Percentiles rank a stretch among this genome's conserved stretches.
phyloP scores from a whole-genome alignment of 495 filamentous ascomycete genomes.

The Aspergillus carlsbadensis region DNA sequence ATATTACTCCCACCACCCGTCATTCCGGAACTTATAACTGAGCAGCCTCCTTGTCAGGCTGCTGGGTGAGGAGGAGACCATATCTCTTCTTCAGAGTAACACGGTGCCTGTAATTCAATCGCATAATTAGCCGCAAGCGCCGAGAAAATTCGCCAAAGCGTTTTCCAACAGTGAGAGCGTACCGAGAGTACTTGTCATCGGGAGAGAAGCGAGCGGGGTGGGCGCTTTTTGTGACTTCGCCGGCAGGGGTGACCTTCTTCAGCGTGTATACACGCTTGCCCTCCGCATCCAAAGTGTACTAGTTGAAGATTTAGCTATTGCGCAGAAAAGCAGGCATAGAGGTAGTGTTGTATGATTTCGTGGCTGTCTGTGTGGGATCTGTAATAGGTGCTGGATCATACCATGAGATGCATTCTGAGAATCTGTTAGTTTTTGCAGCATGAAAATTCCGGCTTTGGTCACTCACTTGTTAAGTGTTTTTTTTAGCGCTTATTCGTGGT shows the following conservation, averaged over 20 bases:
- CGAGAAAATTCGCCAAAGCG: background rate
- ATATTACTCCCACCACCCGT: slow-evolving; percentile 22
- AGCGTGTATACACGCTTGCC: slow-evolving; percentile 85
- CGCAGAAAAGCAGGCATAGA: background rate
- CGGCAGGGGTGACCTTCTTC: slow-evolving; percentile 51
- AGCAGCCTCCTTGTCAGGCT: slow-evolving; percentile 48
- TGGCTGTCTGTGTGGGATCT: background rate
- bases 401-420: slow-evolving; percentile 56
- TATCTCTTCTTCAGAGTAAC: slow-evolving; percentile 92
- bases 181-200: slow-evolving; percentile 95
- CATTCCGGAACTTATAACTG: slow-evolving; percentile 26
- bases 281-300: slow-evolving; percentile 73
- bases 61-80: slow-evolving; percentile 80
- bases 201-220: slow-evolving; percentile 97
- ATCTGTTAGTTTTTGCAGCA: background rate
- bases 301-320: slow-evolving; percentile 11
- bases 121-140: background rate
- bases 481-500: background rate
- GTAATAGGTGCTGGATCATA: slow-evolving; percentile 5
- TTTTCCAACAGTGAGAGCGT: slow-evolving; percentile 18
- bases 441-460: too few relatives aligned
- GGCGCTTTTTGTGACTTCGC: slow-evolving; percentile 87
- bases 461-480: slow-evolving; percentile 32
- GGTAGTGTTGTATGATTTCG: background rate
- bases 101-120: slow-evolving; percentile 61